Percentiles rank a stretch among this genome's conserved stretches.
Evolutionary conservation across 108 stramenopile genomes (phyloP).

Genomic region (Cyclotella distinguenda): DNA sequence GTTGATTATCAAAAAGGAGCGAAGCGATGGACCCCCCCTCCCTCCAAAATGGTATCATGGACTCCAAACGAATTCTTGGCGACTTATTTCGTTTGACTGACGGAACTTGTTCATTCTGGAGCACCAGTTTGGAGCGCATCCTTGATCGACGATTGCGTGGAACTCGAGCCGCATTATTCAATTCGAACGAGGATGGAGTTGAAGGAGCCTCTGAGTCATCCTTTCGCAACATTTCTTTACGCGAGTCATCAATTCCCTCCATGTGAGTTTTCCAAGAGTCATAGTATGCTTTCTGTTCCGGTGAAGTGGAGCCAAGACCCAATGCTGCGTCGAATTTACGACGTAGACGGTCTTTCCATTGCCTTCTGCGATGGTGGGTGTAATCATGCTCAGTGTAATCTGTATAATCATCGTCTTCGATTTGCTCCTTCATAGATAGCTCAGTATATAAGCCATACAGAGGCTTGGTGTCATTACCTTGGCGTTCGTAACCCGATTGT

Average conservation of each 20-base stretch:
- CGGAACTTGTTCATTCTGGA: neutral
- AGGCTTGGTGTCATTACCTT: no score
- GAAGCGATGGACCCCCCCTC: constrained; percentile 36
- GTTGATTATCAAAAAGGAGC: constrained; percentile 34
- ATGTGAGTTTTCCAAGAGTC: constrained; percentile 39
- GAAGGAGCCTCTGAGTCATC: constrained; percentile 4
- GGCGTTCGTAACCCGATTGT: no score
- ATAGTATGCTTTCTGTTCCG: constrained; percentile 16
- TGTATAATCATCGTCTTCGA: no score
- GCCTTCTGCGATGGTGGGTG: neutral
- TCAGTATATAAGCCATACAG: no score
- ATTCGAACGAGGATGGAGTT: neutral
- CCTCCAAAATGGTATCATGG: constrained; percentile 45
- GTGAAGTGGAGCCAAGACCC: constrained; percentile 16
- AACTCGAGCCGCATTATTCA: neutral
- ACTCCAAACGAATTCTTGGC: no score
- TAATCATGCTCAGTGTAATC: neutral
- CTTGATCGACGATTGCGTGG: constrained; percentile 37
- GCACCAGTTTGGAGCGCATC: constrained; percentile 20
- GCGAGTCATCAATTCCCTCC: constrained; percentile 21
- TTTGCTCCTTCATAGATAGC: no score
- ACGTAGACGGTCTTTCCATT: constrained; percentile 46
- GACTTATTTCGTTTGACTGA: neutral
- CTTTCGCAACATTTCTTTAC: constrained; percentile 29
- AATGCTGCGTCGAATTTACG: constrained; percentile 40